Conservation (phyloP, 2,329 filamentous ascomycete species). For the Conoideocrella luteorostrata region DNA sequence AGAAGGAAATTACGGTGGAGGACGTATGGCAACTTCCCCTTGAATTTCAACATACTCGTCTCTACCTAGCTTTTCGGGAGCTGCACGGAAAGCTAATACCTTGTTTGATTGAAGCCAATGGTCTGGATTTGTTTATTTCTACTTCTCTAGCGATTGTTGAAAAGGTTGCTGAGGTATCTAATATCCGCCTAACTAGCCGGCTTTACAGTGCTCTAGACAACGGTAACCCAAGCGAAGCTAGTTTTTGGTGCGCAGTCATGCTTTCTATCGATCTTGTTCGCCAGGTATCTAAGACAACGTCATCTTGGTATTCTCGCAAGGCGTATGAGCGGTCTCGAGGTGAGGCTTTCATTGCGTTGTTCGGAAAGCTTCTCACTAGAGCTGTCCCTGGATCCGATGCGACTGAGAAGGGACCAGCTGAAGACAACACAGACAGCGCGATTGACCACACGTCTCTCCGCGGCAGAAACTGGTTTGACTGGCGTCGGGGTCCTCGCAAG, state of each 20-base stretch:
- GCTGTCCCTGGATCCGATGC: slow-evolving; percentile 31
- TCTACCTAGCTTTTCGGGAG: slow-evolving; percentile 69
- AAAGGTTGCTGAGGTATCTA: slow-evolving; percentile 30
- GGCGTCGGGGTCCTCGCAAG: slow-evolving; percentile 16
- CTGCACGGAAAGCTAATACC: slow-evolving; percentile 65
- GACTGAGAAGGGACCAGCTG: slow-evolving; percentile 26
- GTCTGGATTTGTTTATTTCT: slow-evolving; percentile 67
- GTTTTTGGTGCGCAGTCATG: slow-evolving; percentile 32
- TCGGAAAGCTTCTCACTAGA: slow-evolving; percentile 31
- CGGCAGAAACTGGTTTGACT: slow-evolving; percentile 13
- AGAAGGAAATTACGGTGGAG: slow-evolving; percentile 62
- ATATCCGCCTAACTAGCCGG: slow-evolving; percentile 29
- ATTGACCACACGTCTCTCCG: too few relatives aligned
- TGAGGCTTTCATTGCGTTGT: slow-evolving; percentile 44
- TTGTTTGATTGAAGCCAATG: slow-evolving; percentile 68
- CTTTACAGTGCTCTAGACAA: slow-evolving; percentile 29
- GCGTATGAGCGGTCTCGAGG: slow-evolving; percentile 79
- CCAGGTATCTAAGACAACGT: slow-evolving; percentile 29
- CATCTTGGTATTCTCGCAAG: slow-evolving; percentile 75
- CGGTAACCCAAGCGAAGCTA: slow-evolving; percentile 21
- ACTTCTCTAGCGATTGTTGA: slow-evolving; percentile 55
- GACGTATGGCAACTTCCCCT: slow-evolving; percentile 78
- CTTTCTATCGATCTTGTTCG: slow-evolving; percentile 25
- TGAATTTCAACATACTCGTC: slow-evolving; percentile 72
- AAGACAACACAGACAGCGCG: too few relatives aligned